Percentiles rank a stretch among this genome's conserved stretches.
These are phyloP conservation scores for Boletus subcaerulescens DNA, from an alignment of 768 basidiomycete genomes.

Conservation along the genomic window DNA sequence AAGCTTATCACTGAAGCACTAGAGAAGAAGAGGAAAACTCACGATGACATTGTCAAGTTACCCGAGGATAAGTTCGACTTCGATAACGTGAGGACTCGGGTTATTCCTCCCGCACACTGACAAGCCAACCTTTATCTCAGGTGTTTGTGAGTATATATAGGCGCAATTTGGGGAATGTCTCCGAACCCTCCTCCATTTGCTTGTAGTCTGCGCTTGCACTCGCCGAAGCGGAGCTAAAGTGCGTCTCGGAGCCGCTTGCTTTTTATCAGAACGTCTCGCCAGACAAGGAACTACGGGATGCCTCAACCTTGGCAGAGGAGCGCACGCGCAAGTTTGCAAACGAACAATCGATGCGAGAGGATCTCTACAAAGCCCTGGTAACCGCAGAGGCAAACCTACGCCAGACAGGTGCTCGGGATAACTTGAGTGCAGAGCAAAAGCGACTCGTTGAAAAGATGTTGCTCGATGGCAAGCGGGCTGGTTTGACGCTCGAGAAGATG, in stretches of 20 bases:
- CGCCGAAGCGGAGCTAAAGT: conserved; percentile 54
- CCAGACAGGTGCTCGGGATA: conserved; percentile 56
- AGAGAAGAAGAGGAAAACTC: conserved; percentile 48
- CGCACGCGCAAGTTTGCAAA: conserved; percentile 65
- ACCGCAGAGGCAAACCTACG: conserved; percentile 68
- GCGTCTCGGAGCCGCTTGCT: conserved; percentile 51
- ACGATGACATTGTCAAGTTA: conserved; percentile 60
- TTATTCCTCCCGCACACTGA: background rate
- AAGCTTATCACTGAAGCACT: conserved; percentile 57
- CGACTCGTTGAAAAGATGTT: conserved; percentile 79
- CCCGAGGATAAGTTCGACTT: conserved; percentile 58
- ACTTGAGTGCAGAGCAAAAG: conserved; percentile 63
- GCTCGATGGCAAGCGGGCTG: conserved; percentile 73
- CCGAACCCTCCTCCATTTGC: conserved; percentile 13
- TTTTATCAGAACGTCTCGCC: conserved; percentile 84
- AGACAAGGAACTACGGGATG: conserved; percentile 70
- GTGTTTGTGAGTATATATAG: conserved; percentile 60
- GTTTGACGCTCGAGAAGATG: conserved; percentile 67
- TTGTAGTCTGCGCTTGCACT: conserved; percentile 55
- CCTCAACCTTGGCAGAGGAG: conserved; percentile 69
- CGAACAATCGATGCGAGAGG: conserved; percentile 75
- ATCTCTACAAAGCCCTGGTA: conserved; percentile 70
- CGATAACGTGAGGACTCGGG: conserved; percentile 49
- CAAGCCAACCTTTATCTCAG: conserved; percentile 32
- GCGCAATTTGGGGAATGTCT: background rate